A percentile compares a stretch with the other conserved stretches of the same genome.
These are phyloP conservation scores for Pythium rhizo-oryzae DNA, from an alignment of 352 stramenopile genomes.

Conservation along the genomic window DNA sequence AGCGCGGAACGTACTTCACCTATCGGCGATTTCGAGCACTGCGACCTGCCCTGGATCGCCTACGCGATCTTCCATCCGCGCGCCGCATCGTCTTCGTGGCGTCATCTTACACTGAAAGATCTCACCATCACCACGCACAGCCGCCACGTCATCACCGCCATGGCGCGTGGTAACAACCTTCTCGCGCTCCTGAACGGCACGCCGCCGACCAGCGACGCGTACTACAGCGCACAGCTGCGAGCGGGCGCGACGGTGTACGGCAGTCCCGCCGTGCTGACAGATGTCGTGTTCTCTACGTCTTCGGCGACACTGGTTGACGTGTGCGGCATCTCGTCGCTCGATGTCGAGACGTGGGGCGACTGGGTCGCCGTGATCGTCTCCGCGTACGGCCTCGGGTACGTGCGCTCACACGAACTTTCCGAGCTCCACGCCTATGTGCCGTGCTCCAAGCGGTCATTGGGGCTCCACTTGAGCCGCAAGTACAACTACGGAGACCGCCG, in stretches of 20 bases:
- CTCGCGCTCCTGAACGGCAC: conserved; percentile 3
- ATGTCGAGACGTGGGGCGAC: not conserved
- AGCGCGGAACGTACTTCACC: not conserved
- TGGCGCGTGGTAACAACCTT: conserved; percentile 6
- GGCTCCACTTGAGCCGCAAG: not conserved
- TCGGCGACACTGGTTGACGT: not conserved
- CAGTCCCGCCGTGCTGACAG: too few species aligned
- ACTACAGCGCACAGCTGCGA: not conserved
- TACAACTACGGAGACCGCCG: too few species aligned
- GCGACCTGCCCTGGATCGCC: conserved; percentile 4
- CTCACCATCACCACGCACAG: not conserved
- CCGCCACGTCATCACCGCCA: not conserved
- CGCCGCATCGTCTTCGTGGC: not conserved
- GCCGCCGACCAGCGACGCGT: not conserved
- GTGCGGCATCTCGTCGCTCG: conserved; percentile 1
- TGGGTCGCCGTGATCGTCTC: conserved; percentile 4
- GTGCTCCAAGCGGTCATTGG: not conserved
- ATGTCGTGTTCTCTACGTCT: not conserved
- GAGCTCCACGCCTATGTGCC: not conserved
- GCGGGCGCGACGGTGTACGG: too few species aligned
- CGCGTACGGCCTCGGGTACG: conserved; percentile 7
- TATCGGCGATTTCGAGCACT: not conserved
- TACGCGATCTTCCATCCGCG: not conserved
- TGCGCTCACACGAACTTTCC: not conserved
- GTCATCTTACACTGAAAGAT: not conserved